Conservation (phyloP, 2,329 filamentous ascomycete species). For the Ramularia collo-cygni region DNA sequence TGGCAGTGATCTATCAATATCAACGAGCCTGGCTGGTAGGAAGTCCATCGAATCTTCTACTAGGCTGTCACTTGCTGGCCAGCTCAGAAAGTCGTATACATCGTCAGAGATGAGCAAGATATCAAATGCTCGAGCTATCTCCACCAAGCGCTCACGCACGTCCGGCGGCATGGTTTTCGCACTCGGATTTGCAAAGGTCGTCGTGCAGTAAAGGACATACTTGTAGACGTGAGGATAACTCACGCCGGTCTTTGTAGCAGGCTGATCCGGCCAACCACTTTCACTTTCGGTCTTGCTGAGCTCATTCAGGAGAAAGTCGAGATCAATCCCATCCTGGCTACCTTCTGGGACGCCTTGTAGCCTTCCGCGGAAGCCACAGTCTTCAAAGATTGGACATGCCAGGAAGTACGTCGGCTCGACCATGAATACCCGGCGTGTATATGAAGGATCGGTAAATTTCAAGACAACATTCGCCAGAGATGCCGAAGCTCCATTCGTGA, state of each 20-base stretch:
- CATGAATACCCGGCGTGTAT: slow-evolving; percentile 70
- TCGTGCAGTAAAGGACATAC: slow-evolving; percentile 77
- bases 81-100: slow-evolving; percentile 88
- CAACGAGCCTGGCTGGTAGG: slow-evolving; percentile 62
- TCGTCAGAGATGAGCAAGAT: slow-evolving; percentile 80
- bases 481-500: slow-evolving; percentile 80
- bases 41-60: no score
- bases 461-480: slow-evolving; percentile 69
- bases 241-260: slow-evolving; percentile 48
- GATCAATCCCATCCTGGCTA: slow-evolving; percentile 60
- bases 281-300: slow-evolving; percentile 44
- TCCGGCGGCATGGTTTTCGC: slow-evolving; percentile 69
- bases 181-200: slow-evolving; percentile 82
- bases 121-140: slow-evolving; percentile 67
- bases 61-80: slow-evolving; percentile 37
- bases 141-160: slow-evolving; percentile 61
- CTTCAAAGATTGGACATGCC: slow-evolving; percentile 72
- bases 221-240: slow-evolving; percentile 70
- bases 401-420: slow-evolving; percentile 77
- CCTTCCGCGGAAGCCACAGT: slow-evolving; percentile 63
- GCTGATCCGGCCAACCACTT: slow-evolving; percentile 6
- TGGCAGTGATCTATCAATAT: slow-evolving; percentile 64
- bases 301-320: slow-evolving; percentile 50
- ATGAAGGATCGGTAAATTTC: slow-evolving; percentile 71
- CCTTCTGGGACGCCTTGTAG: slow-evolving; percentile 69